A percentile compares a stretch with the other conserved stretches of the same genome.
phyloP scores from a whole-genome alignment of 202 grass and related monocot genomes.

The Dendrocalamus latiflorus region DNA sequence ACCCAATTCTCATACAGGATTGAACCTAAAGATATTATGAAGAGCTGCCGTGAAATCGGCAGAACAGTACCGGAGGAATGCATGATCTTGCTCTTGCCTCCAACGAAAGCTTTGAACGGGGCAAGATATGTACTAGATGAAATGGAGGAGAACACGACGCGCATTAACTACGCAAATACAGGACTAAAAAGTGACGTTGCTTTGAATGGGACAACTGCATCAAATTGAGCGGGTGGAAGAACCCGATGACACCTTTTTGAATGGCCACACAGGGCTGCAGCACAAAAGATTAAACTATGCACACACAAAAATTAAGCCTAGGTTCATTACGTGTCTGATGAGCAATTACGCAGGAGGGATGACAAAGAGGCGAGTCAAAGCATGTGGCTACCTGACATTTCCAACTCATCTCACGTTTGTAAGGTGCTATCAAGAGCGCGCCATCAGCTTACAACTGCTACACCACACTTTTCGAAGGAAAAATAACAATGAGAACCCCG shows the following conservation, averaged over 20 bases:
- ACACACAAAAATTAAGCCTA: too few species aligned
- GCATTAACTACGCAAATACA: background rate
- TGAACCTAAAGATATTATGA: background rate
- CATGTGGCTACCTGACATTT: background rate
- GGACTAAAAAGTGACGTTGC: background rate
- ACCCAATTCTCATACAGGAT: background rate
- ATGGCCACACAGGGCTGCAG: background rate
- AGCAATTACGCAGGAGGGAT: background rate
- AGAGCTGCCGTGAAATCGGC: background rate
- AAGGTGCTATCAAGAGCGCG: background rate
- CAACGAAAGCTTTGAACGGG: background rate
- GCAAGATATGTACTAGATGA: background rate
- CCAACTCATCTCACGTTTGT: background rate
- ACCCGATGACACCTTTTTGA: background rate
- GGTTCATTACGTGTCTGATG: too few species aligned
- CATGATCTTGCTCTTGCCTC: background rate
- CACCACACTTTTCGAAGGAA: background rate
- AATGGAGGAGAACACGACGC: background rate
- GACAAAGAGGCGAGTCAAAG: background rate
- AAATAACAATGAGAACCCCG: background rate
- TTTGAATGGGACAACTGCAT: conserved; percentile 21
- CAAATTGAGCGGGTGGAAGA: background rate
- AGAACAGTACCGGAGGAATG: background rate
- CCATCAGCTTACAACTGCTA: conserved; percentile 17
- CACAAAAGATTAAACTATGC: too few species aligned